Evolutionary conservation across 1,284 basidiomycete genomes (phyloP), one percentile per base, ranked within the genome.

Genomic region (Naganishia sp.): DNA sequence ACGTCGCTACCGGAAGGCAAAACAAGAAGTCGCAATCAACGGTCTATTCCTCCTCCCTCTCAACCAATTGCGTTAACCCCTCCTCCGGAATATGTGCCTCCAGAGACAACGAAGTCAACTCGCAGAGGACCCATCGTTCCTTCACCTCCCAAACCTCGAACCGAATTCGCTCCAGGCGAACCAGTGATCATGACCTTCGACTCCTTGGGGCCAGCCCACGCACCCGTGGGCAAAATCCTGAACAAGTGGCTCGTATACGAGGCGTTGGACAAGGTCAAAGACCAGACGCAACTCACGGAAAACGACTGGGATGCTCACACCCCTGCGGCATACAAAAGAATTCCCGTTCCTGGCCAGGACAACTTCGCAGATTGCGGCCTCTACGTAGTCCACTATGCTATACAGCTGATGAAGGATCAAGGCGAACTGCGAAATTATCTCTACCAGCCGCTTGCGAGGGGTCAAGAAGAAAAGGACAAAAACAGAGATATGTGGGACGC

Each of bases 131-230:
- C 48, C 5, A 61, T 52, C 11, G 39, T 23, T 9, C 45, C 48
- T 3, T 25, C 36, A 2, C 15, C 48, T 9, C 50, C 42, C 16
- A 21, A 23, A 9, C 59, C 59, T n/a, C 21, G 28, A 28, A 61
- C 59, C 33, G 28, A 60, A 44, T 65, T 28, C 46, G 46, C 59
- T 21, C 64, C 21, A 6, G 66, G 15, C 70, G 92, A 90, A 55
- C 87, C 90, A 3, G 86, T 85, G 71, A 88, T 96, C 49, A 86
- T 93, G 74, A 90, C 87, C 0, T 85, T 98, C 61, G 95, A 99
- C 76, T 97, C 94, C 1, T 84, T 99, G 33, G 88, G 88, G 0
- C 80, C 81, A 13, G 78, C 80, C 16, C 95, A 97, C 77, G 79
- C 80, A 0, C 82, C 85, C 23, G 90, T 87, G 1, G 76, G 82